Base-by-base conservation (phyloP, 768 basidiomycete genomes). In the Russula virescens region DNA sequence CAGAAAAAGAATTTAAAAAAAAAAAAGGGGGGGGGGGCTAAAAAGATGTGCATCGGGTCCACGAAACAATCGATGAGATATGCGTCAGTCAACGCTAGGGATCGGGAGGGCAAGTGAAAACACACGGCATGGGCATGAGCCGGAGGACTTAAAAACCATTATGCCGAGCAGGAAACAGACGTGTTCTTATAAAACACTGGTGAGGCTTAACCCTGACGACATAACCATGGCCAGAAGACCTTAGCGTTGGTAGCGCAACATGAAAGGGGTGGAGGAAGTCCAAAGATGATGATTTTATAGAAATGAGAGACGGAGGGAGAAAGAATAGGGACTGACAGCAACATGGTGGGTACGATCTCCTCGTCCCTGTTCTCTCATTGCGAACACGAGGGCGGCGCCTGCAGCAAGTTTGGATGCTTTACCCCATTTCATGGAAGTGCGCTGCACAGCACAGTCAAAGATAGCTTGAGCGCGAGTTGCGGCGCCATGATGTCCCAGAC, bases 271-370 rank as follows among this genome's bases (percentile, higher is more conserved):
- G 46, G 19, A 58, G 62, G 10, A 11, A 38, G 10, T 5, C 31
- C 31, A 8, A 8, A 31, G 31, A 31, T 31, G 31, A 3, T 11
- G 38, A 7, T 38, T 38, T 3, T 5, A 23, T 26, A 9, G 43
- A 16, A 23, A 40, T 47, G 34, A 43, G 2, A 40, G 14, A 53
- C 19, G 31, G 48, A 42, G 26, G 16, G 43, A n/a, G 21, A 43
- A 35, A 34, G 42, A 56, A n/a, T 40, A 14, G 26, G 35, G 19
- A 68, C 67, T 68, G 28, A 81, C 83, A 5, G 90, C 85, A 63
- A 94, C 83, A 65, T 89, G 83, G 56, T 77, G 78, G 51, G 91
- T 76, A 14, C 82, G 81, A 70, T 88, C 86, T 31, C 87, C 83
- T 60, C 82, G 85, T 68, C 78, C 83, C 61, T 80, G 78, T 75